A percentile compares a stretch with the other conserved stretches of the same genome.
phyloP scores from a whole-genome alignment of 2,329 filamentous ascomycete species.

The Phialophora expanda region DNA sequence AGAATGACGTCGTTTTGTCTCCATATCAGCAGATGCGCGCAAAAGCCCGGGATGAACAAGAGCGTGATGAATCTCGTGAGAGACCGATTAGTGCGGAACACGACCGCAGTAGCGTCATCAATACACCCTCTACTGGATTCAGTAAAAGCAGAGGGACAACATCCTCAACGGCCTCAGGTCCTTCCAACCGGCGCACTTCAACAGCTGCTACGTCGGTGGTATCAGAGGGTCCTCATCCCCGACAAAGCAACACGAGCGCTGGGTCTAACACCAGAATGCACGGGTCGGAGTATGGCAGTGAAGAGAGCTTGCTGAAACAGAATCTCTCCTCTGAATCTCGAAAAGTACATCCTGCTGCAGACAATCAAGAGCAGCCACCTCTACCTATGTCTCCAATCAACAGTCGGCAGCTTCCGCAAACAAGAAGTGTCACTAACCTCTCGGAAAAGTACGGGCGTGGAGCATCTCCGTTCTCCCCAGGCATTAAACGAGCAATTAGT shows the following conservation, averaged over 20 bases:
- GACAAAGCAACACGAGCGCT: conserved; percentile 38
- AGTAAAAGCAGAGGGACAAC: conserved; percentile 78
- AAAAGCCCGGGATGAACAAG: conserved; percentile 57
- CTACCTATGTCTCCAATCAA: conserved; percentile 35
- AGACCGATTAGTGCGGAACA: conserved; percentile 45
- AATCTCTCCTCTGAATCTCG: conserved; percentile 33
- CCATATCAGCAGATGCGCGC: conserved; percentile 77
- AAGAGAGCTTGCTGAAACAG: conserved; percentile 27
- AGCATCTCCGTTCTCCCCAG: conserved; percentile 42
- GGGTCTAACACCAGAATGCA: conserved; percentile 24
- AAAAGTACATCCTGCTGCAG: conserved; percentile 16
- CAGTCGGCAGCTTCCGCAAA: conserved; percentile 42
- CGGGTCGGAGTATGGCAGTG: conserved; percentile 26
- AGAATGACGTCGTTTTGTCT: conserved; percentile 82
- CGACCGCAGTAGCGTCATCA: conserved; percentile 30
- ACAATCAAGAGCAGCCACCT: conserved; percentile 30
- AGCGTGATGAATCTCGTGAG: conserved; percentile 47
- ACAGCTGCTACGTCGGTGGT: conserved; percentile 87
- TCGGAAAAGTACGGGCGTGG: conserved; percentile 54
- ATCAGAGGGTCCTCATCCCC: conserved; percentile 64
- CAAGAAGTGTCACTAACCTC: conserved; percentile 70
- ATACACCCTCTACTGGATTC: conserved; percentile 64
- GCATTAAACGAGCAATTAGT: conserved; percentile 46
- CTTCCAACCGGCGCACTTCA: conserved; percentile 73
- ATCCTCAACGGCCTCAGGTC: conserved; percentile 81